These are phyloP conservation scores for Xylaria sp. DNA, from an alignment of 2,329 filamentous ascomycete genomes.

Conservation along the genomic window DNA sequence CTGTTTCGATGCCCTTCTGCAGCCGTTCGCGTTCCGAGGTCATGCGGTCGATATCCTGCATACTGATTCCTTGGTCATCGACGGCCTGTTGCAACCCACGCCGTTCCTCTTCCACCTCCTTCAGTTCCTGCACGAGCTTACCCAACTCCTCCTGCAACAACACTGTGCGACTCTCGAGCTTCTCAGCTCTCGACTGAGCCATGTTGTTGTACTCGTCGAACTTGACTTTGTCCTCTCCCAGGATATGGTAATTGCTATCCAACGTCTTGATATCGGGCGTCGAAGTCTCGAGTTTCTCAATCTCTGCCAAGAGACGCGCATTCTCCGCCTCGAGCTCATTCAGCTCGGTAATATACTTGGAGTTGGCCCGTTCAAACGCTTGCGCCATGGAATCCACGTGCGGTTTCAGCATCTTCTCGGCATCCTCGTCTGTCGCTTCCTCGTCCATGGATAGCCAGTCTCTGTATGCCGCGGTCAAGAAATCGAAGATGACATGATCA, in stretches of 20 bases:
- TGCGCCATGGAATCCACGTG: slow-evolving; percentile 83
- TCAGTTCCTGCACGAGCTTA: slow-evolving; percentile 68
- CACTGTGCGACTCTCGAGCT: slow-evolving; percentile 74
- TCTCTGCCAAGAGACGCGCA: slow-evolving; percentile 71
- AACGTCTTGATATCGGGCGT: slow-evolving; percentile 77
- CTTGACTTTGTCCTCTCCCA: slow-evolving; percentile 90
- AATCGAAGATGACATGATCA: slow-evolving; percentile 91
- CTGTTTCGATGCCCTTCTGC: slow-evolving; percentile 79
- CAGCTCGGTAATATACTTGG: slow-evolving; percentile 77
- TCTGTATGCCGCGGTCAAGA: slow-evolving; percentile 81
- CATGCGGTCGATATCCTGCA: slow-evolving; percentile 99
- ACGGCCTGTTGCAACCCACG: slow-evolving; percentile 75
- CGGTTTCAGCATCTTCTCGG: slow-evolving; percentile 69
- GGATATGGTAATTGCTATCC: slow-evolving; percentile 84
- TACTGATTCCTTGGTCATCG: slow-evolving; percentile 89
- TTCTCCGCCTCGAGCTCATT: slow-evolving; percentile 84
- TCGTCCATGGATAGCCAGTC: slow-evolving; percentile 93
- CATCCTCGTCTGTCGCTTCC: slow-evolving; percentile 79
- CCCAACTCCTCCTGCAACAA: slow-evolving; percentile 83
- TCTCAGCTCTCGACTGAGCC: slow-evolving; percentile 79
- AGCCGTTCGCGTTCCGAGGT: slow-evolving; percentile 89
- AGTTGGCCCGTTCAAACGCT: slow-evolving; percentile 80
- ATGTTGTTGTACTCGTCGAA: slow-evolving; percentile 91
- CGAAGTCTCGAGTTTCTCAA: slow-evolving; percentile 82
- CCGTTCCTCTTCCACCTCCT: slow-evolving; percentile 77